Evolutionary conservation across 2,329 filamentous ascomycete species (phyloP), one percentile per base, ranked within the genome.

Genomic region (Sarocladium strictum): DNA sequence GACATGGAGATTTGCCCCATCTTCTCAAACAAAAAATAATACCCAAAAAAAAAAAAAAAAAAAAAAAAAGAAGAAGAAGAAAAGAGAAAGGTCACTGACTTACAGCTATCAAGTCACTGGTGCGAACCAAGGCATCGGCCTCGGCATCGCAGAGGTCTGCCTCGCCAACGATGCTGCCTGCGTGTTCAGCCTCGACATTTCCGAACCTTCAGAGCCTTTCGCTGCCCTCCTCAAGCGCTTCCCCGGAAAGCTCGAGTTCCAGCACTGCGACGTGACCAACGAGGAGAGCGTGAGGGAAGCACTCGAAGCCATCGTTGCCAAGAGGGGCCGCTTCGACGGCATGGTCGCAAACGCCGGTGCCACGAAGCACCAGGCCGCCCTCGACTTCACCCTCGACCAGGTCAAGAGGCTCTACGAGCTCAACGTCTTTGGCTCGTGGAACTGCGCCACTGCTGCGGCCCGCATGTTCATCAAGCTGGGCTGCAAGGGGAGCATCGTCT

Each of bases 311-410:
- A 65, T 77, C 37, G 65, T 73, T 5, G 63, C 63, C 24, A 61
- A 64, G 41, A 62, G 64, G n/a, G 72, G 73, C 27, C 65, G 68
- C 33, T 67, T 75, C 56, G 69, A 76, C 60, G 74, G 74, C 55
- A 75, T 80, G 66, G 74, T 78, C 3, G 71, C 69, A 19, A 78
- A 79, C 56, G 76, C 76, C 0, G 76, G 76, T 12, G 64, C 72
- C 3, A 79, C 76, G 5, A 76, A 77, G 59, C 76, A 79, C 58
- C 77, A 78, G 61, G 60, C 75, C 3, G 74, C 75, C 1, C 64
- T 77, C 3, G 67, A 75, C 24, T 77, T 77, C 57, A 55, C 58
- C 14, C 51, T 58, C 37, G 60, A 61, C 12, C 57, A 63, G 55
- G 56, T 62, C 11, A 56, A 60, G 53, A 68, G 53, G 71, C 74